Conservation (phyloP, 1,284 basidiomycete genomes). For the Puccinia polysora region DNA sequence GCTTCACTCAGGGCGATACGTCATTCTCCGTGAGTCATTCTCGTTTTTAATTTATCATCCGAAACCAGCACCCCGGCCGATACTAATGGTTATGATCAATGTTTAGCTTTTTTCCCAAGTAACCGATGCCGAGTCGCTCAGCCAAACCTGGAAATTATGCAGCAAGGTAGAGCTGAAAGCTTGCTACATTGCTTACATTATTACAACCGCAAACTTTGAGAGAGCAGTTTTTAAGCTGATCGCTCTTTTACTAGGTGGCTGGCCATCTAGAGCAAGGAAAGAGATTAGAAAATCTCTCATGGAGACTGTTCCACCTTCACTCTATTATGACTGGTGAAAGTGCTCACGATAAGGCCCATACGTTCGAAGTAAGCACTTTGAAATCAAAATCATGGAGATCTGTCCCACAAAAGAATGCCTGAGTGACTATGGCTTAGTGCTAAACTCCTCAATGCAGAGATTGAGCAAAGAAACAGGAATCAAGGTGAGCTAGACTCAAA, state of each 20-base stretch:
- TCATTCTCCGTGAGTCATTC: slow-evolving; percentile 37
- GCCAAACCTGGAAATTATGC: slow-evolving; percentile 38
- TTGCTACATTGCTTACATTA: not conserved
- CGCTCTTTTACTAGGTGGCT: slow-evolving; percentile 12
- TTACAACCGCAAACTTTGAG: not conserved
- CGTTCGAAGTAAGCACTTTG: slow-evolving; percentile 20
- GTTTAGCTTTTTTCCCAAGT: slow-evolving; percentile 42
- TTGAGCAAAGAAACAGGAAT: slow-evolving; percentile 38
- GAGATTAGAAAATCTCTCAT: slow-evolving; percentile 40
- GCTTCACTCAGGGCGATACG: slow-evolving; percentile 20
- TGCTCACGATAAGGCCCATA: not conserved
- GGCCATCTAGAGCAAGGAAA: slow-evolving; percentile 37
- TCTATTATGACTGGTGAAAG: slow-evolving; percentile 25
- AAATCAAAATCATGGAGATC: not conserved
- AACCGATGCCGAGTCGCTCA: slow-evolving; percentile 35
- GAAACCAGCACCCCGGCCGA: not conserved
- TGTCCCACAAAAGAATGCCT: slow-evolving; percentile 7
- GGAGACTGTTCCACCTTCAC: slow-evolving; percentile 39
- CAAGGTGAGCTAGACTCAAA: slow-evolving; percentile 16
- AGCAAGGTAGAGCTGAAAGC: slow-evolving; percentile 24
- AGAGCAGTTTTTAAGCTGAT: not conserved
- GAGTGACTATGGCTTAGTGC: slow-evolving; percentile 10
- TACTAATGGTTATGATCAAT: not conserved
- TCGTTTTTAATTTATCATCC: not conserved
- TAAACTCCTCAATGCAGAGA: slow-evolving; percentile 14